Base-by-base conservation (phyloP, 352 stramenopile genomes). In the Salisapilia sapeloensis region DNA sequence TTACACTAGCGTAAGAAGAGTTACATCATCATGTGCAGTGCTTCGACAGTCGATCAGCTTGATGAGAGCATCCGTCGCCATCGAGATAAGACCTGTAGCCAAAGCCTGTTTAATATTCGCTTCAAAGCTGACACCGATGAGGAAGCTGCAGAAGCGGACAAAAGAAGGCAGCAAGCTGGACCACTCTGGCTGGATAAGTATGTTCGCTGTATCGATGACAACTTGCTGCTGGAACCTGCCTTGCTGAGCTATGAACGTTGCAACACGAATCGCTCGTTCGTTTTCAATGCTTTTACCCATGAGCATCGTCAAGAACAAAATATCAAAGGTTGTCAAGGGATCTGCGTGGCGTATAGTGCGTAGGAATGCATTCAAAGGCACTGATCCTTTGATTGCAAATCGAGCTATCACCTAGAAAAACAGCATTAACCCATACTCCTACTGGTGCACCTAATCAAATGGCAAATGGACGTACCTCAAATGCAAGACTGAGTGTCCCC, bases 241-340 rank as follows among this genome's bases (percentile, higher is more conserved):
- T 14, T 38, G 54, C 28, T 70, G 56, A 0, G 48, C 54, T 6
- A 67, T 24, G n/a, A 35, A 46, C 4, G 56, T 71, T 26, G 53
- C 52, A 2, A 55, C 49, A 17, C 45, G 45, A 15, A 78, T 62
- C 29, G 56, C 57, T 39, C 72, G 59, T 46, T 72, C 50, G 23
- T 83, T 83, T 37, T 86, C 70, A 3, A 53, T 60, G 6, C 60
- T 60, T 30, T 56, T 65, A 4, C 61, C 53, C 44, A 82, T 66
- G 5, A 86, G 46, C 10, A 63, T 53, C 10, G 64, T 75, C 30
- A 83, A 24, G 11, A 78, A 45, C 7, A 79, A 30, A 29, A 82
- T 40, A 29, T 86, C 70, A 25, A 86, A 86, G 7, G 38, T 38
- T 1, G 52, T 62, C 29, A 82, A 29, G 2, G 33, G 9, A 4